Conservation (phyloP, 2,329 filamentous ascomycete species). For the Colletotrichum plurivorum region DNA sequence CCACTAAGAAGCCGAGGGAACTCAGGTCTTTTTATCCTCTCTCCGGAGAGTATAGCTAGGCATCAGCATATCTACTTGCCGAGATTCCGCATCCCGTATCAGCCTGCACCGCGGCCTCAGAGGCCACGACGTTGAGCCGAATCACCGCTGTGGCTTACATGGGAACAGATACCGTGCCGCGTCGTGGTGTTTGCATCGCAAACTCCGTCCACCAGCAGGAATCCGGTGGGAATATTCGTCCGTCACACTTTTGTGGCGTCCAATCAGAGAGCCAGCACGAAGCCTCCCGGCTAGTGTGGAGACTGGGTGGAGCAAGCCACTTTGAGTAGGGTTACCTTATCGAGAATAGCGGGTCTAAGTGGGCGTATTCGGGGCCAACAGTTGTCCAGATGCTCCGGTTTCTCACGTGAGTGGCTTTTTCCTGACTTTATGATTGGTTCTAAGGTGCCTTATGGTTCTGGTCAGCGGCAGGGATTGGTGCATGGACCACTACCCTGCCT, state of each 20-base stretch:
- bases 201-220: conserved; percentile 1
- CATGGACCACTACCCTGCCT: not conserved
- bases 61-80: not conserved
- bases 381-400: not conserved
- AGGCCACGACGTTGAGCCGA: conserved; percentile 22
- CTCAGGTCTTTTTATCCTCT: not conserved
- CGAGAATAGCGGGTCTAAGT: not conserved
- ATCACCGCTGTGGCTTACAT: conserved; percentile 16
- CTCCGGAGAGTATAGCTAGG: not conserved
- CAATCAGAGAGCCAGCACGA: conserved; percentile 7
- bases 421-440: not conserved
- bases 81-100: not conserved
- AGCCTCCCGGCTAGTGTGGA: not conserved
- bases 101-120: not conserved
- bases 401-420: conserved; percentile 9
- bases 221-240: conserved; percentile 33
- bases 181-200: not conserved
- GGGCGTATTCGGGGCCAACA: not conserved
- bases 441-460: no score
- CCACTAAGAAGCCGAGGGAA: not conserved
- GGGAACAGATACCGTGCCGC: not conserved
- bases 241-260: conserved; percentile 20
- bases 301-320: conserved; percentile 5
- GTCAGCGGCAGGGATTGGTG: not conserved
- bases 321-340: not conserved